Base-by-base conservation (phyloP, 768 basidiomycete species). In the Imleria badia region DNA sequence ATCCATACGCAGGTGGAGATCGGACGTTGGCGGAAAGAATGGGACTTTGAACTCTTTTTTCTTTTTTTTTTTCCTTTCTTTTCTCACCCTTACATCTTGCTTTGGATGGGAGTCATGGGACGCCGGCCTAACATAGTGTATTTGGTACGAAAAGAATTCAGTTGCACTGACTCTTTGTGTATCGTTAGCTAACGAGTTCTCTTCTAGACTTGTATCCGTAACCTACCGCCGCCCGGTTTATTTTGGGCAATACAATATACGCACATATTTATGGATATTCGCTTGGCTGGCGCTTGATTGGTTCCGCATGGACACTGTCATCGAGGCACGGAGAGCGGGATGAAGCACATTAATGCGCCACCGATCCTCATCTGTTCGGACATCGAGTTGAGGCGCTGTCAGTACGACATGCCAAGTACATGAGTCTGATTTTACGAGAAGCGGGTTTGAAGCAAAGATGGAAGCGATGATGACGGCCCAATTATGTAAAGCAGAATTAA, bases 1-100 rank as follows among this genome's bases (percentile, higher is more conserved):
- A 71, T 36, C 52, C 67, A 30, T 72, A 72, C 36, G 59, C 65
- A 43, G 60, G 67, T 58, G 76, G 75, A 42, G 86, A 88, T 77
- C 89, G 89, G 81, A 89, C 90, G 77, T 84, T 92, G 77, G 87
- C 85, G 70, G 88, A 91, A 72, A 76, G 90, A 66, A 81, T 92
- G 85, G 90, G 90, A 70, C 78, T 90, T 40, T 89, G 73, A 80
- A 62, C 48, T 22, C 48, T 19, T 56, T 58, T 48, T 60, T 59
- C 26, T 50, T n/a, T 56, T 58, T 48, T 60, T 59, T 48, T 50
- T 55, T 45, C 50, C 26, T 49, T 60, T 59, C 48, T 50, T 58
- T 40, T 54, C 34, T 58, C 39, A 45, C 41, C 50, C 41, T 58
- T 64, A 41, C 56, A 61, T 61, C 51, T 59, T 62, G 62, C 51